phyloP scores from a whole-genome alignment of 192 early-diverging fungal genomes.

The Coemansia sp. region DNA sequence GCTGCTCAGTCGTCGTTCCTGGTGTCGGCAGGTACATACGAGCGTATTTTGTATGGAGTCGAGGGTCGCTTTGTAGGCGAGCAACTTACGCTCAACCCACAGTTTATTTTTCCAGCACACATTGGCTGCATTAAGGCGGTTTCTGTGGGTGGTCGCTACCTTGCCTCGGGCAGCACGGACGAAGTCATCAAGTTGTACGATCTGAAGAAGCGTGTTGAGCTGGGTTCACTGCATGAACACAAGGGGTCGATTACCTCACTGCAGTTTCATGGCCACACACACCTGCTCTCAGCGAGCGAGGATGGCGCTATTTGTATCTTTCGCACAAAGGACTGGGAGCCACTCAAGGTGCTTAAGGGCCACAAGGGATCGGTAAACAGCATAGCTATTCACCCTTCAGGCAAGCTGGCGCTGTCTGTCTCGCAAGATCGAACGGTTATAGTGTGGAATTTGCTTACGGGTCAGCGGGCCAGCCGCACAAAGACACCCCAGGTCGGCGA shows the following conservation, averaged over 20 bases:
- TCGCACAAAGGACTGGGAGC: slow-evolving; percentile 96
- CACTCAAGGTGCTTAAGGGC: slow-evolving; percentile 82
- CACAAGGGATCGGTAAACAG: slow-evolving; percentile 71
- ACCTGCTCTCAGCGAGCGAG: slow-evolving; percentile 88
- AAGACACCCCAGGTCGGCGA: slow-evolving; percentile 34
- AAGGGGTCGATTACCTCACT: slow-evolving; percentile 86
- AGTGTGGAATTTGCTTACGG: slow-evolving; percentile 78
- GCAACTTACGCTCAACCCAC: slow-evolving; percentile 54
- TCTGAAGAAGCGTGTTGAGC: slow-evolving; percentile 80
- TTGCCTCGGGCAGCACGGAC: slow-evolving; percentile 96
- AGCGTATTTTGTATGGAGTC: slow-evolving; percentile 94
- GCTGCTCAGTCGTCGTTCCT: slow-evolving; percentile 38
- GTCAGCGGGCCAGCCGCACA: slow-evolving; percentile 62
- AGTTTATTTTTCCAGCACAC: slow-evolving; percentile 96
- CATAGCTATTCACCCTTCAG: slow-evolving; percentile 92
- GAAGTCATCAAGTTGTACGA: slow-evolving; percentile 95
- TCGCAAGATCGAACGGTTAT: slow-evolving; percentile 66
- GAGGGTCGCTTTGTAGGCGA: slow-evolving; percentile 55
- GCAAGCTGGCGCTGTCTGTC: slow-evolving; percentile 90
- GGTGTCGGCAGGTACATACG: slow-evolving; percentile 82
- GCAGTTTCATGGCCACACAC: slow-evolving; percentile 76
- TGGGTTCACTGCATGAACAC: slow-evolving; percentile 91
- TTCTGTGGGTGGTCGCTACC: slow-evolving; percentile 68
- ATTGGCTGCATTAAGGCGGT: slow-evolving; percentile 91
- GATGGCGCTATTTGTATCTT: slow-evolving; percentile 89